These are phyloP conservation scores for Clonostachys rhizophaga DNA, from an alignment of 2,329 filamentous ascomycete species.

Conservation along the genomic window DNA sequence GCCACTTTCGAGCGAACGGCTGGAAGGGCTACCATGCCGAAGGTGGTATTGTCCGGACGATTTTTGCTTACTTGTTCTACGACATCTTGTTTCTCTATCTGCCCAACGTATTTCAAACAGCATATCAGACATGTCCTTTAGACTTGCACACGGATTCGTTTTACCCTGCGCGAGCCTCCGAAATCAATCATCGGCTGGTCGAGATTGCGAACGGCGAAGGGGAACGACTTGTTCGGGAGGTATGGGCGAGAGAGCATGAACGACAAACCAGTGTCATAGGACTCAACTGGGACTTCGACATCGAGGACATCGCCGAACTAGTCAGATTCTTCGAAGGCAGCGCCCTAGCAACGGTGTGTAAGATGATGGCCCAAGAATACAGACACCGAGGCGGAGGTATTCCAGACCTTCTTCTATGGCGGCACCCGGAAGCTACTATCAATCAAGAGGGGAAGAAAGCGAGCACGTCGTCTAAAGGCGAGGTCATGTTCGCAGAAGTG, in stretches of 20 bases:
- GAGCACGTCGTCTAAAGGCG: slow-evolving; percentile 22
- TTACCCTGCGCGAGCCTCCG: slow-evolving; percentile 77
- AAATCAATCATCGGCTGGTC: slow-evolving; percentile 83
- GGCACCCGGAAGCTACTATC: slow-evolving; percentile 15
- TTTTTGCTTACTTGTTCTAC: slow-evolving; percentile 88
- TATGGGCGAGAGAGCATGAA: slow-evolving; percentile 66
- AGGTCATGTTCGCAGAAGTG: slow-evolving; percentile 75
- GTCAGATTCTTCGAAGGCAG: slow-evolving; percentile 73
- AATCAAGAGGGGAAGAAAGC: slow-evolving; percentile 15
- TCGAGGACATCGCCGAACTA: slow-evolving; percentile 76
- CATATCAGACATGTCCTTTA: slow-evolving; percentile 88
- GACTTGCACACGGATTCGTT: slow-evolving; percentile 93
- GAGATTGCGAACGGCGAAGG: slow-evolving; percentile 83
- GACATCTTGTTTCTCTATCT: slow-evolving; percentile 91
- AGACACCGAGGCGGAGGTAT: slow-evolving; percentile 79
- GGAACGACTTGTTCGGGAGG: slow-evolving; percentile 56
- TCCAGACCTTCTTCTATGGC: slow-evolving; percentile 91
- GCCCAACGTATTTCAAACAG: slow-evolving; percentile 95
- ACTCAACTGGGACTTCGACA: slow-evolving; percentile 82
- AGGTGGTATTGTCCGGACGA: slow-evolving; percentile 84
- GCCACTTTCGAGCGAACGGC: slow-evolving; percentile 73
- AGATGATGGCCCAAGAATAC: slow-evolving; percentile 95
- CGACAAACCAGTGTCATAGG: slow-evolving; percentile 83
- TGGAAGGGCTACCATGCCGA: slow-evolving; percentile 97
- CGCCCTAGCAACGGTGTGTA: slow-evolving; percentile 79